phyloP scores from a whole-genome alignment of 257 asterid genomes.

The Gentiana macrophylla region DNA sequence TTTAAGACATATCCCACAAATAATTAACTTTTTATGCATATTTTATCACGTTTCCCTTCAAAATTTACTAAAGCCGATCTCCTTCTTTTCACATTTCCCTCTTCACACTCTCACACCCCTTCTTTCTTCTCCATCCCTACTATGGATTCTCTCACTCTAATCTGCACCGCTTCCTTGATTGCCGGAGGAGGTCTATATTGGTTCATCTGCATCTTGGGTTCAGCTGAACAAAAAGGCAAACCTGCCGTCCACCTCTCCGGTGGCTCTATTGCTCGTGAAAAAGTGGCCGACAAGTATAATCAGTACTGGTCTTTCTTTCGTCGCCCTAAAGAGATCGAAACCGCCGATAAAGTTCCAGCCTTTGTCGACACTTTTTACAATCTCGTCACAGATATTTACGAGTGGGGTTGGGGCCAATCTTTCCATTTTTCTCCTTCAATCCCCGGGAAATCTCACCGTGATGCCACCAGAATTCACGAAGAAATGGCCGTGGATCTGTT shows the following conservation, averaged over 20 bases:
- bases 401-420: constrained; percentile 91
- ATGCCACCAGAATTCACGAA: constrained; percentile 68
- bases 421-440: constrained; percentile 70
- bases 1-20: no score
- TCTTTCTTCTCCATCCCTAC: neutral
- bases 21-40: neutral
- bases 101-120: neutral
- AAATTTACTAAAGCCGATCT: neutral
- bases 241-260: constrained; percentile 55
- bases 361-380: constrained; percentile 79
- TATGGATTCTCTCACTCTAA: constrained; percentile 52
- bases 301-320: constrained; percentile 70
- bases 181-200: constrained; percentile 69
- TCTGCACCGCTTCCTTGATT: constrained; percentile 45
- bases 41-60: neutral
- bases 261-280: constrained; percentile 35
- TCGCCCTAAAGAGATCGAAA: constrained; percentile 55
- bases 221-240: constrained; percentile 75
- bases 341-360: constrained; percentile 54
- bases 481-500: constrained; percentile 79
- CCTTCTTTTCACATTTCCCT: neutral
- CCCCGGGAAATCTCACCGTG: constrained; percentile 65
- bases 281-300: constrained; percentile 48
- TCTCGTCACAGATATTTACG: constrained; percentile 76
- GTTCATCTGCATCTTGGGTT: constrained; percentile 61